Conservation (phyloP, 306 rosid species). For the Luffa acutangula region DNA sequence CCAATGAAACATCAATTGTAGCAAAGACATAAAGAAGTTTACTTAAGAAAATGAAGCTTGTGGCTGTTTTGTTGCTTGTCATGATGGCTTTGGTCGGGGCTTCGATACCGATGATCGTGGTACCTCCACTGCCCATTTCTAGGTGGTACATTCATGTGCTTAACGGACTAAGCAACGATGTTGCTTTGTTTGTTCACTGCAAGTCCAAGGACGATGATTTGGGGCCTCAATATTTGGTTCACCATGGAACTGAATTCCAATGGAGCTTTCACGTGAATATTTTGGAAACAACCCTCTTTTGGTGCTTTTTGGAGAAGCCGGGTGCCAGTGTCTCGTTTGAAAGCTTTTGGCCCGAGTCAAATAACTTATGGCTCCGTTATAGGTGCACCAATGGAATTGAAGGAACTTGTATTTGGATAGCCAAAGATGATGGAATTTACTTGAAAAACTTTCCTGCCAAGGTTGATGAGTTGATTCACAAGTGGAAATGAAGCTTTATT, state of each 20-base stretch:
- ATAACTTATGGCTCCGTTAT: too few relatives aligned
- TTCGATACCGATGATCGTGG: neutral
- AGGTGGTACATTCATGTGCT: neutral
- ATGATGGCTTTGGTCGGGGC: neutral
- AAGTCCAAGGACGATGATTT: slow-evolving; percentile 12
- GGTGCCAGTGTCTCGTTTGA: neutral
- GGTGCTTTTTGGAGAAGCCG: slow-evolving; percentile 4
- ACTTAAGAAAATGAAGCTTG: neutral
- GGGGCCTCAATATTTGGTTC: neutral
- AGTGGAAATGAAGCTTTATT: neutral
- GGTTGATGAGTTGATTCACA: neutral
- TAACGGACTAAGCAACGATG: neutral
- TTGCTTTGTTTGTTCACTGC: neutral
- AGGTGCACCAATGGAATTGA: neutral
- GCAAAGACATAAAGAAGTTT: neutral
- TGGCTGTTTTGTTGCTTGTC: neutral
- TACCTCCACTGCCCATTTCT: neutral
- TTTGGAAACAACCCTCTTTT: neutral
- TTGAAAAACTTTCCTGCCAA: neutral
- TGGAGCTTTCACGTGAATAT: slow-evolving; percentile 6
- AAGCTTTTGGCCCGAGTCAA: neutral
- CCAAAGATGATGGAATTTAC: slow-evolving; percentile 13
- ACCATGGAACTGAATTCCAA: neutral
- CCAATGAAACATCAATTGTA: neutral
- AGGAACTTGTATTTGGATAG: slow-evolving; percentile 8